phyloP scores from a whole-genome alignment of 2,329 filamentous ascomycete genomes.

The Phialocephala sp. region DNA sequence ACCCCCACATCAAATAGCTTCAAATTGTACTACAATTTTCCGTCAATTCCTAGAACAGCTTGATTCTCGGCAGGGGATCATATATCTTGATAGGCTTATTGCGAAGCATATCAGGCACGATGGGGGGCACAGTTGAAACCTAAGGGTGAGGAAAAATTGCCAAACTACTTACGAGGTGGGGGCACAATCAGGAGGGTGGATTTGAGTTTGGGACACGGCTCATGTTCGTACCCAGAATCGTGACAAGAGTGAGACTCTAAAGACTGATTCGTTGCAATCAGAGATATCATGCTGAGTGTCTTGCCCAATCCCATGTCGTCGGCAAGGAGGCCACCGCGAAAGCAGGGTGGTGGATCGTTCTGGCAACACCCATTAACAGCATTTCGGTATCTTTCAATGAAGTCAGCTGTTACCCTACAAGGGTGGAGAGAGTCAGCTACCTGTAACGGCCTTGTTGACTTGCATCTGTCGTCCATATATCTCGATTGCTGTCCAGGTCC shows the following conservation, averaged over 20 bases:
- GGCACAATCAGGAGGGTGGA: slow-evolving; percentile 31
- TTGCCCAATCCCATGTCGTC: slow-evolving; percentile 99
- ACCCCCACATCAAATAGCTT: no score
- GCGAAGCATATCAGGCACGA: no score
- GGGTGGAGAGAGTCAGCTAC: no score
- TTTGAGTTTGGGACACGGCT: no score
- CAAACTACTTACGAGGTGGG: slow-evolving; percentile 22
- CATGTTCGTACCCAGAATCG: neutral
- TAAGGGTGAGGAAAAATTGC: no score
- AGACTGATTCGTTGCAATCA: slow-evolving; percentile 25
- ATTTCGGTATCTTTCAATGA: slow-evolving; percentile 28
- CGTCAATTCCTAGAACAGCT: no score
- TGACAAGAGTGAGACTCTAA: neutral
- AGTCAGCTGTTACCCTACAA: no score
- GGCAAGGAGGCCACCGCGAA: slow-evolving; percentile 74
- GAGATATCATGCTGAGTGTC: slow-evolving; percentile 60
- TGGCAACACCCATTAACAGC: slow-evolving; percentile 17
- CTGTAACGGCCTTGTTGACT: slow-evolving; percentile 8
- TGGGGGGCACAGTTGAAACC: no score
- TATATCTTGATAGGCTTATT: no score
- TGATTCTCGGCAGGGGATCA: no score
- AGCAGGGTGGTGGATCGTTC: slow-evolving; percentile 21
- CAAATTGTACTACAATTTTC: no score
- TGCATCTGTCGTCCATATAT: slow-evolving; percentile 26
- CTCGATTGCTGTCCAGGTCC: slow-evolving; percentile 16